Base-by-base conservation (phyloP, 83 land plant species). In the Thuja plicata region DNA sequence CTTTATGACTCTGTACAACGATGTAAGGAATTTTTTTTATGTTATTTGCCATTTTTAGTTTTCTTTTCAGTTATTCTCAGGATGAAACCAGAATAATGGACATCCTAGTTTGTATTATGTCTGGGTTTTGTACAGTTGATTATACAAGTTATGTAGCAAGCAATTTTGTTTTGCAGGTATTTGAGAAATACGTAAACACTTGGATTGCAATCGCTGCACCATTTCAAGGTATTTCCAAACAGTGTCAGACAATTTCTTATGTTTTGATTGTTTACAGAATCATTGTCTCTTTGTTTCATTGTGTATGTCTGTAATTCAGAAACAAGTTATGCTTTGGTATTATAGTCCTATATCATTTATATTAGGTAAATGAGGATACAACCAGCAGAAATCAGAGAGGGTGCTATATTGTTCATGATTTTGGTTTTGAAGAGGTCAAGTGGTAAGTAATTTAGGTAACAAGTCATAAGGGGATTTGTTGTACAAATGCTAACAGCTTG, bases 121-220 rank as follows among this genome's bases (percentile, higher is more conserved):
- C 35, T 87, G 66, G 48, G 48, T 89, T 32, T 17, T 71, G n/a
- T 66, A 40, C 32, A 19, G 40, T 15, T 86, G 71, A 17, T 43
- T 87, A 37, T 86, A 24, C 41, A 46, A 37, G 8, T 9, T 76
- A 87, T 55, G 52, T 15, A 37, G 13, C 8, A 37, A 55, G n/a
- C 70, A 87, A 35, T 83, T 89, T 45, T n/a, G 54, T 88, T 70
- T 83, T 73, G 73, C 92, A 98, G 99, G 82, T 92, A 70, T 98
- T 98, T 93, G 97, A 97, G 91, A 98, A 98, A 88, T 97, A 96
- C 91, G 99, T 98, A 87, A 93, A 96, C 87, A 93, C 90, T 30
- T 98, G 99, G 99, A 97, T 98, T 88, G 99, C 99, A 80, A 96
- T 98, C 91, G 95, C 99, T 86, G 99, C 98, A 84, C 99, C 99